A percentile compares a stretch with the other conserved stretches of the same genome.
Evolutionary conservation across 73 alveolate species (phyloP).

Genomic region (Tetrahymena elliotti): DNA sequence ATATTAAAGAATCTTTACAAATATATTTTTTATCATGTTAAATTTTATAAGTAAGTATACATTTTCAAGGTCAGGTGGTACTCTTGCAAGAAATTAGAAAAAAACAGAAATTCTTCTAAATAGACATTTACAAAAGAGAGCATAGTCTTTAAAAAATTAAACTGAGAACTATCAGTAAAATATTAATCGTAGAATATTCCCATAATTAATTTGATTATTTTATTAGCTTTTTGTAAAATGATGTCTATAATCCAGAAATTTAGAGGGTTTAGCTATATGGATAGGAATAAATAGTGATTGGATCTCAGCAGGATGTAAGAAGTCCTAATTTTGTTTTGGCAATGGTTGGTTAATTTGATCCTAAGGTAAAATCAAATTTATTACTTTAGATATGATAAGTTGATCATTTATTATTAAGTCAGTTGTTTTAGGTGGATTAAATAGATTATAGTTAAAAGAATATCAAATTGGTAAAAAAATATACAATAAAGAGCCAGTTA

Average conservation of each 20-base stretch:
- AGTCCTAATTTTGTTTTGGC: neutral
- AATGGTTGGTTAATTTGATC: neutral
- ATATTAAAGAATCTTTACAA: neutral
- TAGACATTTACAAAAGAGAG: neutral
- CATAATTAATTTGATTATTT: neutral
- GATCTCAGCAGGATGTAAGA: neutral
- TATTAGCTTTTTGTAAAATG: neutral
- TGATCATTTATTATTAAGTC: neutral
- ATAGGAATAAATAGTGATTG: neutral
- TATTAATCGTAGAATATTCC: neutral
- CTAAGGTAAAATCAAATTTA: neutral
- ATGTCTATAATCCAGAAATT: neutral
- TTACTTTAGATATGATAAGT: neutral
- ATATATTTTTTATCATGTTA: neutral
- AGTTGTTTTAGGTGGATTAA: neutral
- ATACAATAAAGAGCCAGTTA: neutral
- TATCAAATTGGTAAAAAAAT: neutral
- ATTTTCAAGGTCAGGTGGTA: neutral
- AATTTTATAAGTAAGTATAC: neutral
- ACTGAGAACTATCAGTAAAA: neutral
- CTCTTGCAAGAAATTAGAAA: neutral
- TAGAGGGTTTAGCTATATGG: neutral
- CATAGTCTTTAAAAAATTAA: neutral
- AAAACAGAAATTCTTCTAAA: neutral
- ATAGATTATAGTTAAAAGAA: neutral